These are phyloP conservation scores for Phytophthora parvispora DNA, from an alignment of 352 stramenopile species.

Conservation along the genomic window DNA sequence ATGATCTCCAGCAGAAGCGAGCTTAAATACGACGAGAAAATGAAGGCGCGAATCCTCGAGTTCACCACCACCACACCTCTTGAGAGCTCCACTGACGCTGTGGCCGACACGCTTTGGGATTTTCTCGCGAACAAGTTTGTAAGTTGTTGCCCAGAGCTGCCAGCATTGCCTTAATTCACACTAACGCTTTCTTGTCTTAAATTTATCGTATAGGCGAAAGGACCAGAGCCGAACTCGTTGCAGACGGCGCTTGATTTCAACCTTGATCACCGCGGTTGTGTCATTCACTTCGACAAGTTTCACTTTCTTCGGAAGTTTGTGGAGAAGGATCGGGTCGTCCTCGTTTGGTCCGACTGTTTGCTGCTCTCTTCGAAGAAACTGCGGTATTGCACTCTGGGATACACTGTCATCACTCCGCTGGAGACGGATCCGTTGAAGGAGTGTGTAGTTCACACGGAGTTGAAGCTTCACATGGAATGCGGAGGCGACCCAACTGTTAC, in stretches of 20 bases:
- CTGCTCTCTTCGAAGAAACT: conserved; percentile 15
- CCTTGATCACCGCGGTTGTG: not conserved
- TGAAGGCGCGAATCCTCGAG: conserved; percentile 7
- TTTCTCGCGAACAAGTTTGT: not conserved
- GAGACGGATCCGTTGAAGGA: not conserved
- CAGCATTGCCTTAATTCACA: too few species aligned
- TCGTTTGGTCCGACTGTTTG: conserved; percentile 12
- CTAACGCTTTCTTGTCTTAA: not conserved
- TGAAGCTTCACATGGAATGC: conserved; percentile 16
- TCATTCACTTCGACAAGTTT: conserved; percentile 11
- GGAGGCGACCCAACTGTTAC: not conserved
- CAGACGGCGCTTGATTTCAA: not conserved
- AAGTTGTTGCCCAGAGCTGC: not conserved
- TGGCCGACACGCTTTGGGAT: conserved; percentile 5
- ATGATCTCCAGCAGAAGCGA: not conserved
- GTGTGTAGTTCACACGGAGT: conserved; percentile 8
- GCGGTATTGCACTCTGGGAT: conserved; percentile 7
- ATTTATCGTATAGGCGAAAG: not conserved
- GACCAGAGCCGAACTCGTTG: not conserved
- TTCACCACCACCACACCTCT: conserved; percentile 19
- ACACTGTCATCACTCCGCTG: conserved; percentile 8
- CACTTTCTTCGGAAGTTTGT: conserved; percentile 17
- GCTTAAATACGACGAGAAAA: conserved; percentile 10
- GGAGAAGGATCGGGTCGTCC: conserved; percentile 12
- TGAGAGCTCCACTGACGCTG: conserved; percentile 6